A percentile compares a stretch with the other conserved stretches of the same genome.
These are phyloP conservation scores for Earliella scabrosa DNA, from an alignment of 1,284 basidiomycete genomes.

Conservation along the genomic window DNA sequence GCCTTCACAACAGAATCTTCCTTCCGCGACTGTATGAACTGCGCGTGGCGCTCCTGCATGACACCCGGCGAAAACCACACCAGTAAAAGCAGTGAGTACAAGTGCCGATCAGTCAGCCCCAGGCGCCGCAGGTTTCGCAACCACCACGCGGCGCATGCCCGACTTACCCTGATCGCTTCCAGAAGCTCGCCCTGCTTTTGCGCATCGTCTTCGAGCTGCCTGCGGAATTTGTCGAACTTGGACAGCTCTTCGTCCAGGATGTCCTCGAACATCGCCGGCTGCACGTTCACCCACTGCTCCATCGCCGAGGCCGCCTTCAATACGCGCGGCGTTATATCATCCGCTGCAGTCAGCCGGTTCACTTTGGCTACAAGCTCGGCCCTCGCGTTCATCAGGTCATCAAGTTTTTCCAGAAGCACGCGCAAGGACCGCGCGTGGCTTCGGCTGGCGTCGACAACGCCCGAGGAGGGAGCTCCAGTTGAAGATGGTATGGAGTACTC, in stretches of 20 bases:
- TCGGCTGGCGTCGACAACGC: slow-evolving; percentile 43
- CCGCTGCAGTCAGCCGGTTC: slow-evolving; percentile 63
- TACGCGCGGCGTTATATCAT: slow-evolving; percentile 80
- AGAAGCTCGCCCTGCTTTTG: slow-evolving; percentile 70
- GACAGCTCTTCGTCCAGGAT: slow-evolving; percentile 78
- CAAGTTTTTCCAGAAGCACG: slow-evolving; percentile 79
- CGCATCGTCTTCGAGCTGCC: slow-evolving; percentile 64
- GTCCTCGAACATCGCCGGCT: slow-evolving; percentile 86
- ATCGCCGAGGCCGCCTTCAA: slow-evolving; percentile 67
- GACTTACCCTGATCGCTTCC: slow-evolving; percentile 67
- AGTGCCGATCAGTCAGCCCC: too few relatives aligned
- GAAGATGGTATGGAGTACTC: slow-evolving; percentile 73
- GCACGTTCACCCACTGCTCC: slow-evolving; percentile 72
- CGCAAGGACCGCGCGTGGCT: slow-evolving; percentile 77
- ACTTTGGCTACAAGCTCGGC: slow-evolving; percentile 71
- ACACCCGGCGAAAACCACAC: too few relatives aligned
- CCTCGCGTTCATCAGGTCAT: slow-evolving; percentile 70
- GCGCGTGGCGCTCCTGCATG: slow-evolving; percentile 70
- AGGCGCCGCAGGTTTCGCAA: too few relatives aligned
- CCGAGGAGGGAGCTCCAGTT: slow-evolving; percentile 45
- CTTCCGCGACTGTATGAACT: slow-evolving; percentile 79
- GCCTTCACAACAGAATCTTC: slow-evolving; percentile 82
- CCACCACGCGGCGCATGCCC: not conserved
- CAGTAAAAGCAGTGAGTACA: too few relatives aligned
- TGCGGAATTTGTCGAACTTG: slow-evolving; percentile 81